Evolutionary conservation across 306 rosid species (phyloP).

Genomic region (Inga oerstediana): DNA sequence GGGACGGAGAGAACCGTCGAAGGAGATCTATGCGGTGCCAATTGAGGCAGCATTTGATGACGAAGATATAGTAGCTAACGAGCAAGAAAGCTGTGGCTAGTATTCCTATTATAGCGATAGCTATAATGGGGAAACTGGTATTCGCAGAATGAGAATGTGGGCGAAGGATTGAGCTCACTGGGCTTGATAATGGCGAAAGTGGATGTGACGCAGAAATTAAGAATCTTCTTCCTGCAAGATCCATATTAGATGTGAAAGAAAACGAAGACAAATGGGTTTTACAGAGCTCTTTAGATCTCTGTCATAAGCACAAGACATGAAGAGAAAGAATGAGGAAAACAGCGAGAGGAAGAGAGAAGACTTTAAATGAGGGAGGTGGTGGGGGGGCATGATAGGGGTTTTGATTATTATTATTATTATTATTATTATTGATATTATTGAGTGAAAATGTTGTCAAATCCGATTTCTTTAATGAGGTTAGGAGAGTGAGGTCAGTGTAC

Average conservation of each 20-base stretch:
- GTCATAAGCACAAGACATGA: constrained; percentile 30
- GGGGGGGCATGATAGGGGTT: constrained; percentile 43
- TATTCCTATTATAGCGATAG: constrained; percentile 88
- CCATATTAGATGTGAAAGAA: constrained; percentile 51
- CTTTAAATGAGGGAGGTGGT: constrained; percentile 43
- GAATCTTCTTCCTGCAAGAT: constrained; percentile 29
- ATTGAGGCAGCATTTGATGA: constrained; percentile 92
- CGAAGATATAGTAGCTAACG: constrained; percentile 87
- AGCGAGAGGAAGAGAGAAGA: constrained; percentile 34
- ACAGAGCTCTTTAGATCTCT: constrained; percentile 49
- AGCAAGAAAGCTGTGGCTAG: constrained; percentile 86
- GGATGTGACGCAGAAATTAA: neutral
- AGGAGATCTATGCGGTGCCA: constrained; percentile 94
- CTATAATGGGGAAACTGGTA: constrained; percentile 84
- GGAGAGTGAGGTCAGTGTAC: constrained; percentile 43
- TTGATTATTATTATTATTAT: constrained; percentile 4
- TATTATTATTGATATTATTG: neutral
- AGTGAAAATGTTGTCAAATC: constrained; percentile 36
- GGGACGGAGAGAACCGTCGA: constrained; percentile 67
- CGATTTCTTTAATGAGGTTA: constrained; percentile 39
- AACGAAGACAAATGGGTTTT: constrained; percentile 35
- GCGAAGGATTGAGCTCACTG: constrained; percentile 46
- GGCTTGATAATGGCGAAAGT: constrained; percentile 59
- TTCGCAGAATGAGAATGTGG: constrained; percentile 50
- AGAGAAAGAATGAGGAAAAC: constrained; percentile 27